phyloP scores from a whole-genome alignment of 1,284 basidiomycete species.

The Ceratobasidium sp. region DNA sequence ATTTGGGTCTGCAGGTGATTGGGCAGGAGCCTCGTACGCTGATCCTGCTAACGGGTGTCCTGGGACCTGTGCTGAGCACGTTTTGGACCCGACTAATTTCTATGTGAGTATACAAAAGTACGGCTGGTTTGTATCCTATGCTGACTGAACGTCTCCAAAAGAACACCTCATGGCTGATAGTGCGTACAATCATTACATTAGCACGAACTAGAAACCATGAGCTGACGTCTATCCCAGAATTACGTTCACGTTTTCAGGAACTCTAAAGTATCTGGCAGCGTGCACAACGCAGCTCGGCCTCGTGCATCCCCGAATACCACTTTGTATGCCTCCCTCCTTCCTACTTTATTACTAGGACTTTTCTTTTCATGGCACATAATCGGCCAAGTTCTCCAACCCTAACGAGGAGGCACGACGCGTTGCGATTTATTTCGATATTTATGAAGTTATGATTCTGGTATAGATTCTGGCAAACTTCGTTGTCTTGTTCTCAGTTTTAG shows the following conservation, averaged over 20 bases:
- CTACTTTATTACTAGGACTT: constrained; percentile 1
- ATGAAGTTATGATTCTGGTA: constrained; percentile 21
- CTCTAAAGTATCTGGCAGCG: constrained; percentile 35
- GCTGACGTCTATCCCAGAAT: constrained; percentile 13
- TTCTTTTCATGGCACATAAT: constrained; percentile 7
- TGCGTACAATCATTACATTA: constrained; percentile 15
- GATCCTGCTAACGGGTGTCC: constrained; percentile 72
- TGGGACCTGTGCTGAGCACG: constrained; percentile 71
- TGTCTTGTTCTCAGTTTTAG: background rate
- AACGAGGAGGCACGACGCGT: background rate
- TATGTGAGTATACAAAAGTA: constrained; percentile 47
- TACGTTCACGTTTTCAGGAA: constrained; percentile 43
- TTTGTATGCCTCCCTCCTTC: background rate
- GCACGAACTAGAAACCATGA: background rate
- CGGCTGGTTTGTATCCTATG: background rate
- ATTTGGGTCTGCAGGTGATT: constrained; percentile 61
- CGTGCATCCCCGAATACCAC: constrained; percentile 11
- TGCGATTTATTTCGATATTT: constrained; percentile 44
- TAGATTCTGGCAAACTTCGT: constrained; percentile 9
- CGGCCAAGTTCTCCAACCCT: background rate
- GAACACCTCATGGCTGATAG: constrained; percentile 44
- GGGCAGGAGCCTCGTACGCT: constrained; percentile 79
- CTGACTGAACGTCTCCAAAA: background rate
- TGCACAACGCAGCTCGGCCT: constrained; percentile 11
- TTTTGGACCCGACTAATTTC: constrained; percentile 73